These are phyloP conservation scores for Heliamphora exappendiculata DNA, from an alignment of 148 eudicot species.

Conservation along the genomic window DNA sequence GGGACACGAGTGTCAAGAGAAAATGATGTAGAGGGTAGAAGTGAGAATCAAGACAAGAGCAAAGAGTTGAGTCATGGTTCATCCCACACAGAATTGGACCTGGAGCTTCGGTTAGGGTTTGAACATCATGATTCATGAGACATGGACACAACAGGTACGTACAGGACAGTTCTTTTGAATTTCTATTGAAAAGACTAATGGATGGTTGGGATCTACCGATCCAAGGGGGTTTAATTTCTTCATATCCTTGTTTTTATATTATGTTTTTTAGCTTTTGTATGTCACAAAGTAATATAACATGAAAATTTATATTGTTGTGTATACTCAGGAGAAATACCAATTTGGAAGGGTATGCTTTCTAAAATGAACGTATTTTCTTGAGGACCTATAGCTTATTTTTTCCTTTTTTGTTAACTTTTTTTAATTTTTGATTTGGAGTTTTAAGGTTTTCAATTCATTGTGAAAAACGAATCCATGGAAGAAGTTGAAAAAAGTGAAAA, in stretches of 20 bases:
- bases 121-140: slow-evolving; percentile 14
- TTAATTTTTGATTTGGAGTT: too few species aligned
- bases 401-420: not conserved
- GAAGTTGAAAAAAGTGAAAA: too few species aligned
- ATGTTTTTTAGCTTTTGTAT: not conserved
- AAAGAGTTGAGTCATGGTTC: not conserved
- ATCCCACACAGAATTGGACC: slow-evolving; percentile 15
- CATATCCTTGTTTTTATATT: not conserved
- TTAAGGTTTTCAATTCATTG: too few species aligned
- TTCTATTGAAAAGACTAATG: not conserved
- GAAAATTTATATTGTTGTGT: not conserved
- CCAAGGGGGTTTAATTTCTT: not conserved
- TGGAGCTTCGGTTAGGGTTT: slow-evolving; percentile 37
- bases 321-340: not conserved
- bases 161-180: not conserved
- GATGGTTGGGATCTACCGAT: not conserved
- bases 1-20: not conserved
- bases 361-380: too few species aligned
- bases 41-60: not conserved
- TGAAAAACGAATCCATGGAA: too few species aligned
- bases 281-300: not conserved
- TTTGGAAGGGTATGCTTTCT: not conserved
- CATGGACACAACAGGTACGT: not conserved
- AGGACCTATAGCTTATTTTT: too few species aligned
- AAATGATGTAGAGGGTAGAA: too few species aligned